Percentiles rank a stretch among this genome's conserved stretches.
Conservation (phyloP, 2,329 filamentous ascomycete species). For the Diaporthe longicolla region DNA sequence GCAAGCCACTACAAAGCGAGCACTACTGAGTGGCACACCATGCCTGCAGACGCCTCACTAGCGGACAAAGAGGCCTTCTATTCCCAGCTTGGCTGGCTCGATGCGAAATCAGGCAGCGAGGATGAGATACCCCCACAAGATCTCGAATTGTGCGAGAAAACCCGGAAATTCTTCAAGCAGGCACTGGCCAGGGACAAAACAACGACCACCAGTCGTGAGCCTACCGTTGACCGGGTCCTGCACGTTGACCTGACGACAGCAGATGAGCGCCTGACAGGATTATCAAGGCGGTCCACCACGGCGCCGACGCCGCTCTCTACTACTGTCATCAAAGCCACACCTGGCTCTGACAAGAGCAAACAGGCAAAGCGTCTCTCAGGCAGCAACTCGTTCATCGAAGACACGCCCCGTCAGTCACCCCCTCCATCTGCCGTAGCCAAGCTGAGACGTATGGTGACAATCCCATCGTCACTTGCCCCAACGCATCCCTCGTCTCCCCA, state of each 20-base stretch:
- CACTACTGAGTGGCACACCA: background rate
- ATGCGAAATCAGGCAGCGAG: constrained; percentile 45
- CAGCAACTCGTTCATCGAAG: constrained; percentile 48
- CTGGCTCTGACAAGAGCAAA: background rate
- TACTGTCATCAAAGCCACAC: constrained; percentile 34
- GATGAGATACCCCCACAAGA: constrained; percentile 50
- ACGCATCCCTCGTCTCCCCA: constrained; percentile 39
- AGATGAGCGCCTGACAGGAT: background rate
- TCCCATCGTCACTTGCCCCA: constrained; percentile 48
- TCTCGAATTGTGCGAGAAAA: constrained; percentile 51
- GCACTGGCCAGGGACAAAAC: constrained; percentile 19
- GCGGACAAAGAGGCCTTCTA: constrained; percentile 64
- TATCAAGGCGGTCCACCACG: constrained; percentile 3
- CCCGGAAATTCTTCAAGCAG: constrained; percentile 46
- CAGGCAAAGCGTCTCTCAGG: constrained; percentile 32
- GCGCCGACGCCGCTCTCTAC: background rate
- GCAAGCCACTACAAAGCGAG: background rate
- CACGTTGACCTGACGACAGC: background rate
- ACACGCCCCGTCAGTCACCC: constrained; percentile 50
- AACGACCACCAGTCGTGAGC: constrained; percentile 17
- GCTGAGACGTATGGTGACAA: constrained; percentile 50
- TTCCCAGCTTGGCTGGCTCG: constrained; percentile 54
- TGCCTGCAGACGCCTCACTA: constrained; percentile 44
- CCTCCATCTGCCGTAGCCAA: constrained; percentile 40
- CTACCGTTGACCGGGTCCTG: background rate